Evolutionary conservation across 2,329 filamentous ascomycete genomes (phyloP), one percentile per base, ranked within the genome.

Genomic region (Venturia aucupariae): DNA sequence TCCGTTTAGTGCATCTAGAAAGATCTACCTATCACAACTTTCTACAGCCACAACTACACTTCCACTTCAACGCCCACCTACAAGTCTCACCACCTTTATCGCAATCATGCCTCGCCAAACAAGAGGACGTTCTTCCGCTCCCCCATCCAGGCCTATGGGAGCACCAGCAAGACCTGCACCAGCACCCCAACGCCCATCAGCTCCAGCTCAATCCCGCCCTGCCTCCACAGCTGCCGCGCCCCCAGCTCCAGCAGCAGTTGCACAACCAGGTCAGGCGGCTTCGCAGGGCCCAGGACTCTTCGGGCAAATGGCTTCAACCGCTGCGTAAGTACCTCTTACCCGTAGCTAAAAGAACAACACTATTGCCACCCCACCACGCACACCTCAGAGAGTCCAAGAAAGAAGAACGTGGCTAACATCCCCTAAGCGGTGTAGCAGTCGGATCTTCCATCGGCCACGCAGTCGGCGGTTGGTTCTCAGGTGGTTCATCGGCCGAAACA

Each of bases 271-370:
- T 39, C 73, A 75, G 39, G 73, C 74, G 35, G 74, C 74, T 61
- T 79, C 80, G 63, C 82, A 88, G 69, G 90, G 92, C 35, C 87
- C 91, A 5, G 93, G 94, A 68, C 83, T 99, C 13, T 91, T 99
- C 71, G 93, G 91, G 66, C 91, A 97, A 83, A 97, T 99, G 90
- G 94, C 94, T 69, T 92, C 88, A 75, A 99, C 94, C 65, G 94
- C 94, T 76, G 94, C 94, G 93, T 97, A 88, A 81, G 92, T 39
- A 27, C 10, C 11, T n/a, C 60, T 13, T 60, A 15, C 27, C 51
- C 32, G 60, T n/a, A n/a, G 27, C 38, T 60, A 59, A 35, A n/a
- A 32, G 17, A 48, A 54, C 59, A 42, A 22, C 19, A 17, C 10
- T 30, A 22, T 38, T 19, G 27, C 24, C 60, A 24, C 42, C 32